A percentile compares a stretch with the other conserved stretches of the same genome.
Conservation (phyloP, 2,329 filamentous ascomycete genomes). For the Talaromyces sp. region DNA sequence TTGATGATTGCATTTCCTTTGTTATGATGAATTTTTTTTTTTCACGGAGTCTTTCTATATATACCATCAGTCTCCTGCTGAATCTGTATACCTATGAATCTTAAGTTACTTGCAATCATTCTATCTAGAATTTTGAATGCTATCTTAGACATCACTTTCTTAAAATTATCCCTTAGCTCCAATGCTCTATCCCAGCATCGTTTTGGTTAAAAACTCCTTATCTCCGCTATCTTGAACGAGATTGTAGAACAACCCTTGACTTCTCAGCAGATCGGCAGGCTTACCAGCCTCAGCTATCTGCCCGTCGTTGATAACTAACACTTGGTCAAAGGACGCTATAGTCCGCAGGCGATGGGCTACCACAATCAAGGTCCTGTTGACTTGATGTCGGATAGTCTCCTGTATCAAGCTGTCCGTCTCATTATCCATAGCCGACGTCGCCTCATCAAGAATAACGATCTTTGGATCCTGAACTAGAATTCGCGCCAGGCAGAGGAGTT, state of each 20-base stretch:
- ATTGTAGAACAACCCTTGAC: not conserved
- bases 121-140: not conserved
- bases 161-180: not conserved
- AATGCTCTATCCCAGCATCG: not conserved
- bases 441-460: constrained; percentile 72
- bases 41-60: constrained; percentile 3
- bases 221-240: not conserved
- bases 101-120: not conserved
- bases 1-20: constrained; percentile 2
- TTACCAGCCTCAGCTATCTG: not conserved
- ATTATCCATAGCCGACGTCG: constrained; percentile 70
- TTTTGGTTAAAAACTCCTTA: not conserved
- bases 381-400: constrained; percentile 64
- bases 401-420: constrained; percentile 66
- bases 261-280: constrained; percentile 1
- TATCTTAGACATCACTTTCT: not conserved
- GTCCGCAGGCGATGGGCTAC: constrained; percentile 69
- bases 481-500: constrained; percentile 68
- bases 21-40: constrained; percentile 8
- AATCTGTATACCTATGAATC: constrained; percentile 12
- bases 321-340: constrained; percentile 67
- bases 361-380: constrained; percentile 59
- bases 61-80: not conserved
- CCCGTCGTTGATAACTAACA: constrained; percentile 52
- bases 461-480: constrained; percentile 65